Evolutionary conservation across 139 green algal genomes (phyloP), one percentile per base, ranked within the genome.

Genomic region (Eudorina sp.): DNA sequence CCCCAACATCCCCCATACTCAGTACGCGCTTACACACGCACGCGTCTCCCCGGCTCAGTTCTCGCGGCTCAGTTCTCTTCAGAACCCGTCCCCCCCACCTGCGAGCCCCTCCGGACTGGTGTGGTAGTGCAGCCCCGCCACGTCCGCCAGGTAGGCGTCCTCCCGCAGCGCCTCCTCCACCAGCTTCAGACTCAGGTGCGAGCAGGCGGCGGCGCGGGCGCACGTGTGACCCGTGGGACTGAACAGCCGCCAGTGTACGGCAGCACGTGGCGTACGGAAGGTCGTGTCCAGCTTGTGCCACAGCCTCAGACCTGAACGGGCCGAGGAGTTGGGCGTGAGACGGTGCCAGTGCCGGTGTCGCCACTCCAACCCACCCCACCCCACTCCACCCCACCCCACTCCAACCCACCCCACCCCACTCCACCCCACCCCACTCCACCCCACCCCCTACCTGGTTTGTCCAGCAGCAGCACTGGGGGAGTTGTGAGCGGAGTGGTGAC

Each of bases 161-260:
- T 99, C 96, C 43, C 93, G 96, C 53, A 99, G 90, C 41, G 77
- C 88, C 75, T 99, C 97, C 74, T 98, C 95, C 68, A 97, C 68
- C 69, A 99, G 93, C 92, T 94, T 96, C 31, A 98, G 74, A 27
- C 90, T 79, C 58, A 98, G 90, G 68, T 97, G 92, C 6, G 81
- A 85, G 23, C 90, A 38, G 19, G 94, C 95, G n/a, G 90, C 89
- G n/a, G 84, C 64, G 19, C 84, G 51, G 25, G 94, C 55, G 43
- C 73, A 92, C 23, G 74, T 77, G 66, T 85, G 66, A 62, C 66
- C 72, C 18, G 88, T 78, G 1, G 92, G 90, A 0, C 90, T 93
- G 34, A 90, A 88, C 29, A 99, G 86, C 41, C 90, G 85, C 58
- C 97, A 95, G 90, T 93, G 96, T 18, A 88, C 91, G 25, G 74